Conservation (phyloP, 2,329 filamentous ascomycete species). For the Ampelomyces quisqualis region DNA sequence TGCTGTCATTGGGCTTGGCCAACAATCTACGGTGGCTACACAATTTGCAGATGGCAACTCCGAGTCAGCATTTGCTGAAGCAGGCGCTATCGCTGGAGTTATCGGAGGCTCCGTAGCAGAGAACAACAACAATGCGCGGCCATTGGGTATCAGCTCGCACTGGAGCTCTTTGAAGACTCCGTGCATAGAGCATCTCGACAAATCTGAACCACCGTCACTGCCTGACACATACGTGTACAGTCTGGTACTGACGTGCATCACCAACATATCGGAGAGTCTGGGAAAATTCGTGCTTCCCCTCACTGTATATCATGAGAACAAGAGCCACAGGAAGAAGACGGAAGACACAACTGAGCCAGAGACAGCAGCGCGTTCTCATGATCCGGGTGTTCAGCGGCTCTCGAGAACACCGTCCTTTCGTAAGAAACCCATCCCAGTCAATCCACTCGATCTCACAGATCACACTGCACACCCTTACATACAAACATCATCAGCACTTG, state of each 20-base stretch:
- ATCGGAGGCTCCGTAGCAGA: constrained; percentile 69
- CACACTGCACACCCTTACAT: constrained; percentile 72
- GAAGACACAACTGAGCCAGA: constrained; percentile 30
- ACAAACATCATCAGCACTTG: constrained; percentile 74
- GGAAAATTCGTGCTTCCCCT: constrained; percentile 91
- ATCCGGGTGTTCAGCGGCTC: constrained; percentile 32
- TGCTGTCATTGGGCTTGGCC: constrained; percentile 79
- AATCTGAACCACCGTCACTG: constrained; percentile 75
- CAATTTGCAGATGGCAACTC: constrained; percentile 59
- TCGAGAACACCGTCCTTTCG: constrained; percentile 69
- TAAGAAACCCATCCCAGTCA: constrained; percentile 76
- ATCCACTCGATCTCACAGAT: constrained; percentile 74
- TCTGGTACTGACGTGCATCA: constrained; percentile 83
- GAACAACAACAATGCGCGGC: constrained; percentile 60
- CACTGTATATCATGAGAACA: constrained; percentile 74
- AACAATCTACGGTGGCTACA: constrained; percentile 81
- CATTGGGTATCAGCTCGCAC: constrained; percentile 79
- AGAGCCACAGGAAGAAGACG: constrained; percentile 42
- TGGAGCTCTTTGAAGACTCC: constrained; percentile 87
- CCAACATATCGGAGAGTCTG: constrained; percentile 84
- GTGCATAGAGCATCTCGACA: constrained; percentile 93
- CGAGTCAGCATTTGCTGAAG: constrained; percentile 87
- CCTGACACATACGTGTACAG: constrained; percentile 95
- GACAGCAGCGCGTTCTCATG: constrained; percentile 27
- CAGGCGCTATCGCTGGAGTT: constrained; percentile 81